A percentile compares a stretch with the other conserved stretches of the same genome.
These are phyloP conservation scores for Somion occarium DNA, from an alignment of 1,284 basidiomycete genomes.

Conservation along the genomic window DNA sequence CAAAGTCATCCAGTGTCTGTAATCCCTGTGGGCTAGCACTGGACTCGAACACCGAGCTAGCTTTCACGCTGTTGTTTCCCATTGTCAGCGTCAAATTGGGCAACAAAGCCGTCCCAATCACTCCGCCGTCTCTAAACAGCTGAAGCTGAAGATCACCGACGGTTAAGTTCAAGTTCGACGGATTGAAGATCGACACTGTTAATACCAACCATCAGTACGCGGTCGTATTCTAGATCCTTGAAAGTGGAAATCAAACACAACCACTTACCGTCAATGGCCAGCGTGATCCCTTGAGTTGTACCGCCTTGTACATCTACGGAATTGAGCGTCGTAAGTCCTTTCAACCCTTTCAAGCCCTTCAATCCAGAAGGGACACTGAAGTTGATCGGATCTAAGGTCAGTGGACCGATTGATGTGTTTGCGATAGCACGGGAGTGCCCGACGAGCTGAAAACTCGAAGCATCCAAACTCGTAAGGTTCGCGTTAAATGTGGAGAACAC, in stretches of 20 bases:
- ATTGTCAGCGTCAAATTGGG: conserved; percentile 54
- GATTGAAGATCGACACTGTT: conserved; percentile 57
- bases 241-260: background rate
- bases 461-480: conserved; percentile 1
- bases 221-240: background rate
- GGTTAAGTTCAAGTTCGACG: conserved; percentile 62
- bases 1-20: conserved; percentile 68
- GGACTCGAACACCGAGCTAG: conserved; percentile 47
- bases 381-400: conserved; percentile 70
- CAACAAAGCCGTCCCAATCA: conserved; percentile 55
- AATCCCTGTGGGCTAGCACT: conserved; percentile 59
- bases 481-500: conserved; percentile 50
- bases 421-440: conserved; percentile 65
- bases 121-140: conserved; percentile 45
- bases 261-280: conserved; percentile 44
- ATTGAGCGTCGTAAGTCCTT: conserved; percentile 53
- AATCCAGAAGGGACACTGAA: conserved; percentile 71
- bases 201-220: background rate
- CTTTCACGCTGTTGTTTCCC: conserved; percentile 52
- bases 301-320: conserved; percentile 71
- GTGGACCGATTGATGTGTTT: conserved; percentile 62
- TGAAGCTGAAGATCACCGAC: conserved; percentile 52
- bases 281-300: conserved; percentile 52
- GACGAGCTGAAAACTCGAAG: conserved; percentile 43
- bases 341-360: conserved; percentile 60